Percentiles rank a stretch among this genome's conserved stretches.
Conservation (phyloP, 2,329 filamentous ascomycete genomes). For the Talaromyces piceae region DNA sequence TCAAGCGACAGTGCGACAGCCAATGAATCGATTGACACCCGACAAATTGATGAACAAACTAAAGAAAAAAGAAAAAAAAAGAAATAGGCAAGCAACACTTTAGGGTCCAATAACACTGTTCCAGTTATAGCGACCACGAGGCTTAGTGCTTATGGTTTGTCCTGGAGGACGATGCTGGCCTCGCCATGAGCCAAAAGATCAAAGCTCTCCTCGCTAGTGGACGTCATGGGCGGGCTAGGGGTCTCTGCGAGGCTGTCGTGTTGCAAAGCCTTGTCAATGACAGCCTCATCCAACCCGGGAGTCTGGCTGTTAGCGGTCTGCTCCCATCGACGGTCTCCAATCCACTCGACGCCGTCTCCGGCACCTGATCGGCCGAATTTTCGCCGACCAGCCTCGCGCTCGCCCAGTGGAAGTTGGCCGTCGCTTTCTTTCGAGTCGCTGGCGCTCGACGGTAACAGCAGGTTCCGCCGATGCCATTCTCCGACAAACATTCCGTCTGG, state of each 20-base stretch:
- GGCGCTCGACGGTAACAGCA: slow-evolving; percentile 38
- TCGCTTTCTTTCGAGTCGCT: slow-evolving; percentile 10
- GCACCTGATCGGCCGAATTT: slow-evolving; percentile 19
- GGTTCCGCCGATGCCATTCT: slow-evolving; percentile 73
- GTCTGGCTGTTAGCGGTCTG: background rate
- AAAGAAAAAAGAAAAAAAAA: background rate
- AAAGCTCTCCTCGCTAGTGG: slow-evolving; percentile 42
- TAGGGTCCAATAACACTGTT: background rate
- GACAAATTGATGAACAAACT: no score
- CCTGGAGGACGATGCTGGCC: slow-evolving; percentile 30
- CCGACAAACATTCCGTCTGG: slow-evolving; percentile 83
- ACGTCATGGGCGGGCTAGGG: slow-evolving; percentile 32
- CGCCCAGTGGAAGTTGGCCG: slow-evolving; percentile 28
- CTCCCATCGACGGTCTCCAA: slow-evolving; percentile 30
- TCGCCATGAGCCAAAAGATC: slow-evolving; percentile 38
- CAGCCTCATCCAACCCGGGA: background rate
- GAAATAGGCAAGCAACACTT: background rate
- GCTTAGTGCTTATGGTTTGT: slow-evolving; percentile 6
- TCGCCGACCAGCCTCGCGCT: slow-evolving; percentile 34
- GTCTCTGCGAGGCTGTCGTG: slow-evolving; percentile 6
- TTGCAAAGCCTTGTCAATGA: background rate
- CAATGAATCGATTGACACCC: background rate
- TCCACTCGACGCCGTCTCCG: slow-evolving; percentile 37
- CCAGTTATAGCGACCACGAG: background rate
- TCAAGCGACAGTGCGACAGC: background rate